A percentile compares a stretch with the other conserved stretches of the same genome.
Conservation (phyloP, 140 eudicot species). For the Cichorium intybus region DNA sequence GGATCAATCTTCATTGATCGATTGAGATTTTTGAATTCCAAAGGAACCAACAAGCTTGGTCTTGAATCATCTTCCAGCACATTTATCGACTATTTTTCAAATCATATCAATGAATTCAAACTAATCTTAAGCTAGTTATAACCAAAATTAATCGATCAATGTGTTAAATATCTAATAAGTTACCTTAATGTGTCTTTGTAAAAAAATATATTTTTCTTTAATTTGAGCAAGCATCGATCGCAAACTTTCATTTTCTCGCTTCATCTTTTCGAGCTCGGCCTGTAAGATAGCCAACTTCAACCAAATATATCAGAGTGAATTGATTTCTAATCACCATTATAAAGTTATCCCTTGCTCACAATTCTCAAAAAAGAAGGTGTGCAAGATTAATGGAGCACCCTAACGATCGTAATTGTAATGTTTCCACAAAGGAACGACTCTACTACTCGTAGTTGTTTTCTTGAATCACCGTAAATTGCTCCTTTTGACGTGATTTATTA, state of each 20-base stretch:
- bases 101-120: background rate
- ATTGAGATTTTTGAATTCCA: slow-evolving; percentile 32
- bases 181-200: slow-evolving; percentile 43
- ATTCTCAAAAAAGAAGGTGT: too few species aligned
- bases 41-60: slow-evolving; percentile 28
- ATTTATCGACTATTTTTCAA: slow-evolving; percentile 10
- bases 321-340: background rate
- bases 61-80: slow-evolving; percentile 15
- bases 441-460: too few species aligned
- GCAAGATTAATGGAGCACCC: too few species aligned
- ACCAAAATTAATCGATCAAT: background rate
- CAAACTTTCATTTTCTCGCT: slow-evolving; percentile 50
- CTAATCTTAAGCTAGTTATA: background rate
- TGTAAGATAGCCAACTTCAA: slow-evolving; percentile 38
- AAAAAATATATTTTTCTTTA: slow-evolving; percentile 36
- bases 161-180: background rate
- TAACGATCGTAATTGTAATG: too few species aligned
- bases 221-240: slow-evolving; percentile 47
- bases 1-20: background rate
- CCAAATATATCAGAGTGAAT: background rate
- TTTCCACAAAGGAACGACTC: too few species aligned
- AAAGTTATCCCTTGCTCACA: background rate
- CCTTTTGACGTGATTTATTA: too few species aligned
- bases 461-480: too few species aligned
- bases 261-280: slow-evolving; percentile 41